Conservation (phyloP, 345 rosid species). For the Salix caprea region DNA sequence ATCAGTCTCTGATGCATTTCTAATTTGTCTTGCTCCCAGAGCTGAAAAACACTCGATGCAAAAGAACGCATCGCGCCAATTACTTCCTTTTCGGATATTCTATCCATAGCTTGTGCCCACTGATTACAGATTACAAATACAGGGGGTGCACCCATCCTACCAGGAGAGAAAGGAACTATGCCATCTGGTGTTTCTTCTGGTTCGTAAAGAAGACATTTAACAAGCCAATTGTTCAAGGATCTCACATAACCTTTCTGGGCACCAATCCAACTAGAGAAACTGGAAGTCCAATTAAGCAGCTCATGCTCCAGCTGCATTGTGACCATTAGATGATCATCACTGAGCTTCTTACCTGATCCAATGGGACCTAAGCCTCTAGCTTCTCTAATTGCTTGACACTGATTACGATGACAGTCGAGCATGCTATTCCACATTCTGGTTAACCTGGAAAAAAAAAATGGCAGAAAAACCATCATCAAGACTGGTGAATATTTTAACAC, state of each 20-base stretch:
- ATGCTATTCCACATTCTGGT: conserved; percentile 89
- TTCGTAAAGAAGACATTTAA: conserved; percentile 73
- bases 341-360: conserved; percentile 55
- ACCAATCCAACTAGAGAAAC: conserved; percentile 72
- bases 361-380: conserved; percentile 56
- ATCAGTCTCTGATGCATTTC: conserved; percentile 49
- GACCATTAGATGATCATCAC: conserved; percentile 62
- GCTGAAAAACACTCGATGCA: conserved; percentile 57
- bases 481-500: not conserved
- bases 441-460: conserved; percentile 47
- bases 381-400: conserved; percentile 68
- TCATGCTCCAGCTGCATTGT: conserved; percentile 71
- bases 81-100: conserved; percentile 86
- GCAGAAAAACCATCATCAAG: conserved; percentile 12
- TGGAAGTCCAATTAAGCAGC: conserved; percentile 64
- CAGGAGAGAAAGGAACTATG: conserved; percentile 81
- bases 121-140: conserved; percentile 92
- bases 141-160: conserved; percentile 89
- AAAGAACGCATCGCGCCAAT: conserved; percentile 64
- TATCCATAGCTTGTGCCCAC: conserved; percentile 79
- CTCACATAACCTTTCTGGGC: conserved; percentile 72
- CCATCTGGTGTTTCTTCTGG: conserved; percentile 95
- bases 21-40: conserved; percentile 72
- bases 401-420: conserved; percentile 85
- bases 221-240: conserved; percentile 82